A percentile compares a stretch with the other conserved stretches of the same genome.
Conservation (phyloP, 805 yeast species). For the Myxozyma nipponensis region DNA sequence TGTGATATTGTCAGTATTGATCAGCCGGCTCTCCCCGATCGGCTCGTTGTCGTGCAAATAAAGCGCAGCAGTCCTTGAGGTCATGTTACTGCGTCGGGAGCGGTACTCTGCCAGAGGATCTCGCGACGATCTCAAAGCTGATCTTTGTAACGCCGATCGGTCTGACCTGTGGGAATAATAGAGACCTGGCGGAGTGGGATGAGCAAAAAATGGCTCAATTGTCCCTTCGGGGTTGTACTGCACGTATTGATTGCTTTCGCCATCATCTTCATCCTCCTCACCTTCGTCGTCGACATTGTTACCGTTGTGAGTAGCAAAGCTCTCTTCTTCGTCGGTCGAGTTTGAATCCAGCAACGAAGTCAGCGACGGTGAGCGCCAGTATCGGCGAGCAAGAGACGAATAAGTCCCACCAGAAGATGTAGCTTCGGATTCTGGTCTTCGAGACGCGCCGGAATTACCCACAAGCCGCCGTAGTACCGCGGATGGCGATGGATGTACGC, state of each 20-base stretch:
- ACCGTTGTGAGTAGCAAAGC: not conserved
- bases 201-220: not conserved
- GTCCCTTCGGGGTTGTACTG: not conserved
- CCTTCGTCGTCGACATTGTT: not conserved
- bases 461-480: not conserved
- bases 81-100: not conserved
- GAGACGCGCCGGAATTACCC: not conserved
- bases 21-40: constrained; percentile 7
- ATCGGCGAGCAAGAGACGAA: not conserved
- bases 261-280: not conserved
- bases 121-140: not conserved
- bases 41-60: not conserved
- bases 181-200: not conserved
- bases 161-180: not conserved
- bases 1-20: constrained; percentile 19
- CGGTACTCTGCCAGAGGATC: not conserved
- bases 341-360: not conserved
- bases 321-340: not conserved
- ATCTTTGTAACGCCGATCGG: not conserved
- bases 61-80: not conserved
- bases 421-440: constrained; percentile 1
- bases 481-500: not conserved
- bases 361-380: not conserved
- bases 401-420: not conserved
- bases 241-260: not conserved